phyloP scores from a whole-genome alignment of 106 monocot genomes.

The Phalaenopsis equestris region DNA sequence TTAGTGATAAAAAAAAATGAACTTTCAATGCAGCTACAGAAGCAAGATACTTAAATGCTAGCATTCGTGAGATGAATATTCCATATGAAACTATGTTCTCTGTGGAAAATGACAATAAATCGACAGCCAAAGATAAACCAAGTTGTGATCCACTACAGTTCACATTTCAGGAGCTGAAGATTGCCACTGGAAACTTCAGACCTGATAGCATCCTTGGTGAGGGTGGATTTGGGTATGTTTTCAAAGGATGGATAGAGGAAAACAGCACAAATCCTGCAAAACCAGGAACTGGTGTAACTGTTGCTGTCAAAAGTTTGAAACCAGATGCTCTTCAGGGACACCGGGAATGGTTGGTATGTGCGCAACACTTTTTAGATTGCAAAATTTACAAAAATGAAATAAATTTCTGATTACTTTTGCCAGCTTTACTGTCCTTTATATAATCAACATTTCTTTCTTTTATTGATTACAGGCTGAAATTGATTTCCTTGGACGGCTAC shows the following conservation, averaged over 20 bases:
- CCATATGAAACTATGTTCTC: slow-evolving; percentile 28
- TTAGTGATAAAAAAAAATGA: background rate
- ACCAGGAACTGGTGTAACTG: slow-evolving; percentile 87
- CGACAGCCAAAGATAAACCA: slow-evolving; percentile 20
- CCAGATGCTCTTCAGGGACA: slow-evolving; percentile 90
- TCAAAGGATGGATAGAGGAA: slow-evolving; percentile 91
- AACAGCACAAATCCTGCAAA: slow-evolving; percentile 85
- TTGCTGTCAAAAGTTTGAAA: slow-evolving; percentile 84
- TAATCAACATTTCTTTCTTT: background rate
- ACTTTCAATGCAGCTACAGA: slow-evolving; percentile 49
- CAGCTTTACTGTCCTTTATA: background rate
- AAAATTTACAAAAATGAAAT: background rate
- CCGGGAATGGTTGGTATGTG: slow-evolving; percentile 85
- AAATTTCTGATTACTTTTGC: background rate
- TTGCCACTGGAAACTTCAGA: slow-evolving; percentile 87
- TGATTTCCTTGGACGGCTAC: slow-evolving; percentile 75
- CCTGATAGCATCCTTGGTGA: slow-evolving; percentile 94
- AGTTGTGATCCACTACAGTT: slow-evolving; percentile 52
- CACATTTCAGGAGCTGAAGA: slow-evolving; percentile 79
- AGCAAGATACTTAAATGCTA: slow-evolving; percentile 77
- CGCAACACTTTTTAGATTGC: background rate
- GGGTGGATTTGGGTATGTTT: slow-evolving; percentile 91
- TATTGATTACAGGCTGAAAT: slow-evolving; percentile 59
- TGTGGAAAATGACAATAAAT: slow-evolving; percentile 23
- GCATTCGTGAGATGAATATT: slow-evolving; percentile 51